phyloP scores from a whole-genome alignment of 2,329 filamentous ascomycete species.

The Pseudocercospora macadamiae region DNA sequence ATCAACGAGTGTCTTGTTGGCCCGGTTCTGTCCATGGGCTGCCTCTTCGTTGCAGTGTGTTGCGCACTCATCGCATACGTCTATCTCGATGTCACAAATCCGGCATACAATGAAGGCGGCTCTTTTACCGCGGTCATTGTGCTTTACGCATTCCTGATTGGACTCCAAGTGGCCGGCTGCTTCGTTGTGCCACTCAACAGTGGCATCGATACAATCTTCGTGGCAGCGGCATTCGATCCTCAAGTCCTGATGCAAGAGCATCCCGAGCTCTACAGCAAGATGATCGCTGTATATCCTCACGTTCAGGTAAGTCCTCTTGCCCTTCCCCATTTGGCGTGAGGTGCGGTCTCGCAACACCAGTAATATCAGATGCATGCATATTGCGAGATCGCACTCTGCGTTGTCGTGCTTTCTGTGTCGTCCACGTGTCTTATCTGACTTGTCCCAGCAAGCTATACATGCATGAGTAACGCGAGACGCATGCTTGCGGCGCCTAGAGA shows the following conservation, averaged over 20 bases:
- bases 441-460: constrained; percentile 66
- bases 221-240: constrained; percentile 70
- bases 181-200: constrained; percentile 86
- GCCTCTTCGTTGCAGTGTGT: constrained; percentile 80
- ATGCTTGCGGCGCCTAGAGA: background rate
- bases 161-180: constrained; percentile 84
- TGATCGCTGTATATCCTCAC: constrained; percentile 81
- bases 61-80: constrained; percentile 81
- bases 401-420: background rate
- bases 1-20: constrained; percentile 84
- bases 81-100: constrained; percentile 82
- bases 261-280: constrained; percentile 75
- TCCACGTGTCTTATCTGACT: constrained; percentile 15
- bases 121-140: constrained; percentile 76
- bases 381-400: background rate
- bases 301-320: constrained; percentile 18
- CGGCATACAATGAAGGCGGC: constrained; percentile 70
- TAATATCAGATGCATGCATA: too few species aligned
- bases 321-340: background rate
- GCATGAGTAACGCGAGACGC: constrained; percentile 21
- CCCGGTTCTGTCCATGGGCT: constrained; percentile 56
- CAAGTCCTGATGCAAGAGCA: constrained; percentile 79
- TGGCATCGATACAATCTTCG: constrained; percentile 91
- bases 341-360: too few species aligned
- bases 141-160: constrained; percentile 85